Conservation (phyloP, 2,329 filamentous ascomycete species). For the Zalaria obscura region DNA sequence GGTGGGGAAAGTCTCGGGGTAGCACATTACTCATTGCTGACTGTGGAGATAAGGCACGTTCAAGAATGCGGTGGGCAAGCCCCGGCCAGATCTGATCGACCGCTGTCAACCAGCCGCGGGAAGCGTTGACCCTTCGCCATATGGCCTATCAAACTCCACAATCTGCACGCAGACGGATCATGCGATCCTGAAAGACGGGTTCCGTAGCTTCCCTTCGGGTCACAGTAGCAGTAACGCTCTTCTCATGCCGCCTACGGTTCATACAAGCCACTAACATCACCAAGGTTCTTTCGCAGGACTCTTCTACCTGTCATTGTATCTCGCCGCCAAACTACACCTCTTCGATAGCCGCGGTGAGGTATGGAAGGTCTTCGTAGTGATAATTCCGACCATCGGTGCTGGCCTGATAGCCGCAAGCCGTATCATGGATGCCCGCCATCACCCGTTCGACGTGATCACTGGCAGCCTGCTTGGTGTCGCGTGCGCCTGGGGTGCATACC, state of each 20-base stretch:
- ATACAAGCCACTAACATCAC: slow-evolving; percentile 8
- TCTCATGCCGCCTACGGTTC: neutral
- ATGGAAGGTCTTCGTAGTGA: slow-evolving; percentile 42
- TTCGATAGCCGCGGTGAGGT: slow-evolving; percentile 46
- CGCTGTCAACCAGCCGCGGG: slow-evolving; percentile 31
- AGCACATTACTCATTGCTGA: neutral
- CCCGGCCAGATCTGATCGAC: slow-evolving; percentile 44
- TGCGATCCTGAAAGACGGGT: slow-evolving; percentile 41
- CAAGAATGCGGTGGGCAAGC: slow-evolving; percentile 46
- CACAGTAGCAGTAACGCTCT: slow-evolving; percentile 38
- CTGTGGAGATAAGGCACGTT: slow-evolving; percentile 24
- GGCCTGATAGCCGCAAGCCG: slow-evolving; percentile 40
- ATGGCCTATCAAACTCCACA: slow-evolving; percentile 28
- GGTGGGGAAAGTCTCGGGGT: slow-evolving; percentile 11
- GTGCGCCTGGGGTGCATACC: slow-evolving; percentile 38
- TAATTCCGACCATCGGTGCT: slow-evolving; percentile 39
- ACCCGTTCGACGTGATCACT: slow-evolving; percentile 46
- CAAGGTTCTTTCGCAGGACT: slow-evolving; percentile 43
- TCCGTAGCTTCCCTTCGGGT: slow-evolving; percentile 44
- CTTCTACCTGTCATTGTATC: slow-evolving; percentile 45
- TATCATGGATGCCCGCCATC: slow-evolving; percentile 48
- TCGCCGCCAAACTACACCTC: slow-evolving; percentile 45
- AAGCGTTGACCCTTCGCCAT: slow-evolving; percentile 21
- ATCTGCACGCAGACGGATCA: slow-evolving; percentile 39
- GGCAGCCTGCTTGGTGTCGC: slow-evolving; percentile 39